phyloP scores from a whole-genome alignment of 1,284 basidiomycete genomes.

The Cronartium ribicola region DNA sequence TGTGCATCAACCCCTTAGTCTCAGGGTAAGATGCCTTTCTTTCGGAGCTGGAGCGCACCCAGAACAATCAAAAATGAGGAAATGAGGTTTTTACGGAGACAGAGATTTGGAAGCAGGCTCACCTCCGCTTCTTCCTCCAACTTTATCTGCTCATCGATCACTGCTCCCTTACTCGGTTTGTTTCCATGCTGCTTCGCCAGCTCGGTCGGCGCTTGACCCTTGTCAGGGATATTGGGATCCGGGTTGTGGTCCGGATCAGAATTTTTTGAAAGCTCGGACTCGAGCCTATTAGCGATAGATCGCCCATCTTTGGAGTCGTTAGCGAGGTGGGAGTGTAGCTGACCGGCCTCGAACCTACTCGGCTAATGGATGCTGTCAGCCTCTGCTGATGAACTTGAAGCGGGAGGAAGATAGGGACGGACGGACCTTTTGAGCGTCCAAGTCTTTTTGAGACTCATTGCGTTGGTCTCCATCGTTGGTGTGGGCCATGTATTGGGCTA shows the following conservation, averaged over 20 bases:
- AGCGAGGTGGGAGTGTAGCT: conserved; percentile 21
- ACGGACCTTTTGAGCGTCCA: conserved; percentile 10
- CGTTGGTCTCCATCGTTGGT: conserved; percentile 37
- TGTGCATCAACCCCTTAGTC: not conserved
- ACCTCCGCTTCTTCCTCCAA: conserved; percentile 46
- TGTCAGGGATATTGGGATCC: conserved; percentile 33
- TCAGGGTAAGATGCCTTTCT: conserved; percentile 26
- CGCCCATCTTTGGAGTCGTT: conserved; percentile 33
- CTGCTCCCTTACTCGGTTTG: conserved; percentile 47
- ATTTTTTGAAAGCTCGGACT: conserved; percentile 29
- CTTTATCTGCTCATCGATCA: conserved; percentile 49
- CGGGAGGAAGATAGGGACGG: not conserved
- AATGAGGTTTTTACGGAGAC: not conserved
- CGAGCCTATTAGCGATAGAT: conserved; percentile 39
- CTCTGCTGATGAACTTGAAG: too few species aligned
- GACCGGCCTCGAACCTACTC: conserved; percentile 9
- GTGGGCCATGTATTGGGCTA: conserved; percentile 37
- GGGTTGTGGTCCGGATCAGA: conserved; percentile 4
- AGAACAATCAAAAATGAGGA: not conserved
- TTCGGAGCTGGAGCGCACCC: conserved; percentile 8
- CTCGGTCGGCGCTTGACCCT: conserved; percentile 28
- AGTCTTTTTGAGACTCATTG: conserved; percentile 10
- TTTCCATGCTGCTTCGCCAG: conserved; percentile 46
- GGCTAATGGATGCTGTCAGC: not conserved
- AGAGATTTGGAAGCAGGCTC: not conserved